Evolutionary conservation across 768 basidiomycete species (phyloP).

Genomic region (Termitomyces heimii): DNA sequence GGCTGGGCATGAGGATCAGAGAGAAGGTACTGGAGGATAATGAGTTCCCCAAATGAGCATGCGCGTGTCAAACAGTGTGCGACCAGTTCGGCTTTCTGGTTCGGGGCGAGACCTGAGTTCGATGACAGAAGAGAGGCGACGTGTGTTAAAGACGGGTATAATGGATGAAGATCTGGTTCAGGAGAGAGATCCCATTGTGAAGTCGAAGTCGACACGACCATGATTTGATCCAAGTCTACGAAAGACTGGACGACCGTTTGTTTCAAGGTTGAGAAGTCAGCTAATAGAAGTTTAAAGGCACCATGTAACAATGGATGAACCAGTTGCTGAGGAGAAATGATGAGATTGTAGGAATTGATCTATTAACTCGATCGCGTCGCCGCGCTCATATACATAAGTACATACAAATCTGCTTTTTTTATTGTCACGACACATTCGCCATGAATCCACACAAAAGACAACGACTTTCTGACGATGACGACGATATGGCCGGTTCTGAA

Average conservation of each 20-base stretch:
- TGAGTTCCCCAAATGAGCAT: constrained; percentile 72
- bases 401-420: constrained; percentile 1
- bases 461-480: constrained; percentile 29
- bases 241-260: neutral
- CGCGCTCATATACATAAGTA: neutral
- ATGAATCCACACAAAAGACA: constrained; percentile 55
- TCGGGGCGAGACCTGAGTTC: constrained; percentile 59
- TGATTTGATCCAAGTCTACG: neutral
- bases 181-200: constrained; percentile 51
- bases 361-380: constrained; percentile 1
- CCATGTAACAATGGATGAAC: constrained; percentile 7
- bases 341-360: neutral
- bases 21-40: constrained; percentile 67
- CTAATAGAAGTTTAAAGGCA: neutral
- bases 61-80: constrained; percentile 70
- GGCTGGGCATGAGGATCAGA: constrained; percentile 60
- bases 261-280: neutral
- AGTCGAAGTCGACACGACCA: constrained; percentile 14
- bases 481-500: constrained; percentile 11
- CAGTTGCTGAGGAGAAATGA: neutral
- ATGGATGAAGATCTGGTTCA: constrained; percentile 76
- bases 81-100: constrained; percentile 66
- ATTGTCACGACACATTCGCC: neutral
- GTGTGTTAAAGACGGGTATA: constrained; percentile 63
- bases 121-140: constrained; percentile 60